Evolutionary conservation across 495 filamentous ascomycete species (phyloP), one percentile per base, ranked within the genome.

Genomic region (Xylaria venustula): DNA sequence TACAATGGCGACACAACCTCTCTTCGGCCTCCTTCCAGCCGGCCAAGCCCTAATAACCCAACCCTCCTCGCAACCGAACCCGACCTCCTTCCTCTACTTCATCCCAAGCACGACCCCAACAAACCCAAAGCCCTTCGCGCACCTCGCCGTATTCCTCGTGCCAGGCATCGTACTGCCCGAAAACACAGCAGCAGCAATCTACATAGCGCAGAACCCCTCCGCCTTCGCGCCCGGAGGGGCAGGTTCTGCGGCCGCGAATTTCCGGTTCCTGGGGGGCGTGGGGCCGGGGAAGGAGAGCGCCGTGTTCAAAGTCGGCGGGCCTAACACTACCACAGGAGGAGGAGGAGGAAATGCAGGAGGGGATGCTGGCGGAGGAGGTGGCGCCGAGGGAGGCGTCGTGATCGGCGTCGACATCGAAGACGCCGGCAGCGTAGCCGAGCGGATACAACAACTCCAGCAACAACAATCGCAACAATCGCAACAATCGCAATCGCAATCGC

Each of bases 81-180:
- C 67, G 25, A 72, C 73, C 2, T 69, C 69, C 32, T 78, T 80
- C 70, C 66, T 81, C 40, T 84, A 75, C 71, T 66, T 72, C 46
- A 71, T 83, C 60, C 77, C 77, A 0, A 54, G 58, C 50, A 44
- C 64, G 25, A 62, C 59, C 1, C 60, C 63, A 37, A 25, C 72
- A 12, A 48, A 64, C 50, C 42, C 69, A 1, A 71, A 70, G 25
- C 56, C 73, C 48, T 92, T 96, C 80, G 83, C 80, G 45, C 91
- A 97, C 64, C 76, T 99, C 54, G 88, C 90, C 62, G 85, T 97
- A 63, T 98, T 99, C 80, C 77, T 97, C 40, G 86, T 96, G 7
- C 94, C 94, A 1, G 90, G 89, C 49, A 81, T 85, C 7, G 71
- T 80, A 28, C 82, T 98, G 0, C 92, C 93, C 0, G 80, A 80